Evolutionary conservation across 495 filamentous ascomycete species (phyloP), one percentile per base, ranked within the genome.

Genomic region (Bacidia gigantensis): DNA sequence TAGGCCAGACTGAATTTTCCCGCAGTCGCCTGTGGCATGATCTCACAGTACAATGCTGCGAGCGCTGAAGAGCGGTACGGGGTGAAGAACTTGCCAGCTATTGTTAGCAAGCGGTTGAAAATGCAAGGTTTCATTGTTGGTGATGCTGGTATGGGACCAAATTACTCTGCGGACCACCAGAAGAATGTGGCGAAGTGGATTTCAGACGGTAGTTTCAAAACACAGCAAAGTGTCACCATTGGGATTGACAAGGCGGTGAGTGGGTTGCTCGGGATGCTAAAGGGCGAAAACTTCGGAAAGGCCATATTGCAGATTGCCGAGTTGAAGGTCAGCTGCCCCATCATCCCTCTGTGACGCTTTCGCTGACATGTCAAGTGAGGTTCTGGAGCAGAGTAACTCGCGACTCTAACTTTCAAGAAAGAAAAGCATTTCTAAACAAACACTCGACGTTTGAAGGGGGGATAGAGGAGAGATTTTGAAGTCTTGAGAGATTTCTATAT

Each of bases 221-320:
- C 78, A 25, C 76, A 83, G 64, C 70, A 79, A 50, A 69, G 73
- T 61, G 67, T 89, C 53, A 88, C 82, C 1, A 72, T 81, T 17
- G 90, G 89, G 17, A 87, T 95, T 54, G 90, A 95, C 50, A 84
- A 89, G 56, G 83, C 80, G 2, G 68, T 81, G 22, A 78, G 89
- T 49, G 90, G 86, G 10, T 72, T 95, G 42, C 57, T 95, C n/a
- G 87, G 83, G n/a, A 82, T 97, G 72, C 72, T 95, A 51, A 62
- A 82, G 62, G 89, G 89, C 25, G 81, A 87, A 67, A 97, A 97
- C 70, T 84, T 87, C 71, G 89, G 89, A 55, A 97, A 97, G 73
- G 86, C 88, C 26, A 77, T 93, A 21, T 55, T 95, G 56, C 83
- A 86, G 70, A 81, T 90, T 50, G 54, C 47, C 10, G 57, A 59